phyloP scores from a whole-genome alignment of 176 grass and related monocot species.

The Cocos nucifera region DNA sequence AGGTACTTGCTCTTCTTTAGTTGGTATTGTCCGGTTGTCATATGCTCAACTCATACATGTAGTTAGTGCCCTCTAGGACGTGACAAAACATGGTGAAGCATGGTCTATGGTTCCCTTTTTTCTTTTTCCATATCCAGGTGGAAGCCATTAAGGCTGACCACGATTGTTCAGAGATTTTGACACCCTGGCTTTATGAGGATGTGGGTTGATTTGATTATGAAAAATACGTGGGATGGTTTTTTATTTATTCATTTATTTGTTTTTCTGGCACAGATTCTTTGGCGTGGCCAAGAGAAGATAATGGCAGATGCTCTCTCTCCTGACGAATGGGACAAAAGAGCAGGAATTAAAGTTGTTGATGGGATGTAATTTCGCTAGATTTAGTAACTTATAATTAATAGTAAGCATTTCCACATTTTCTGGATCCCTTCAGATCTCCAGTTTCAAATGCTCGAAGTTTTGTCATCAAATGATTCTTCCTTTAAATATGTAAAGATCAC shows the following conservation, averaged over 20 bases:
- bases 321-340: constrained; percentile 56
- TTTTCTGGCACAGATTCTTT: constrained; percentile 53
- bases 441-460: too few relatives aligned
- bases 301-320: constrained; percentile 65
- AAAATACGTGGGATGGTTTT: background rate
- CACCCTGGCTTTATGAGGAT: constrained; percentile 4
- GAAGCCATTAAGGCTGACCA: too few relatives aligned
- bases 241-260: constrained; percentile 5
- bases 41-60: background rate
- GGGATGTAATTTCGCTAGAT: constrained; percentile 23
- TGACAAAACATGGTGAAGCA: too few relatives aligned
- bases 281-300: constrained; percentile 61
- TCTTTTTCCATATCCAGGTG: too few relatives aligned
- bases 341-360: constrained; percentile 39
- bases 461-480: too few relatives aligned
- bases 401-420: constrained; percentile 22
- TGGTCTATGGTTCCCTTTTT: too few relatives aligned
- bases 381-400: constrained; percentile 15
- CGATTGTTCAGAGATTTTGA: too few relatives aligned
- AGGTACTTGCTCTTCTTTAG: constrained; percentile 51
- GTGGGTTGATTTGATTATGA: constrained; percentile 1
- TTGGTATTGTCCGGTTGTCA: background rate
- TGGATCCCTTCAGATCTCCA: too few relatives aligned
- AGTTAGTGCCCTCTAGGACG: background rate
- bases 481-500: too few relatives aligned